Evolutionary conservation across 2,329 filamentous ascomycete species (phyloP).

Genomic region (Pseudocercospora fuligena): DNA sequence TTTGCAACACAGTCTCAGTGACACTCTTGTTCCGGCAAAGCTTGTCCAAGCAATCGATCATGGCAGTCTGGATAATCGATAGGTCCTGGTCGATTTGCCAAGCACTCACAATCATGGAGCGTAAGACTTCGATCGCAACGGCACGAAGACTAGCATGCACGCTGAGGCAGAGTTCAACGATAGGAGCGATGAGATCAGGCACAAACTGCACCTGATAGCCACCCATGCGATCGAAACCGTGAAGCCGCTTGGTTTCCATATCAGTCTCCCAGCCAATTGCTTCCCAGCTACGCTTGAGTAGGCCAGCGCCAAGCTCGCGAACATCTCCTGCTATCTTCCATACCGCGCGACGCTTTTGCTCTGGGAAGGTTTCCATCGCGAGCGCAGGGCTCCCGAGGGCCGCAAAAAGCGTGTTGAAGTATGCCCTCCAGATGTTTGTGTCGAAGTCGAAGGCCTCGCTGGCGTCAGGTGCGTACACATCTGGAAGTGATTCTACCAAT

Average conservation of each 20-base stretch:
- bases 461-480: constrained; percentile 83
- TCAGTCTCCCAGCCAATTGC: constrained; percentile 95
- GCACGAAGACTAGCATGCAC: constrained; percentile 88
- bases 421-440: constrained; percentile 90
- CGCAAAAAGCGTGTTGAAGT: constrained; percentile 86
- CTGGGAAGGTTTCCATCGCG: constrained; percentile 92
- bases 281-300: constrained; percentile 87
- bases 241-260: constrained; percentile 75
- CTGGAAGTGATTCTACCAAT: constrained; percentile 79
- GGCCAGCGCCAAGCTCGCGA: constrained; percentile 83
- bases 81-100: constrained; percentile 96
- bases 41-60: constrained; percentile 89
- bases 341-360: constrained; percentile 92
- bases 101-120: constrained; percentile 98
- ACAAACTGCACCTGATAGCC: constrained; percentile 99
- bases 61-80: constrained; percentile 88
- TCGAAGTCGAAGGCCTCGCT: constrained; percentile 67
- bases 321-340: constrained; percentile 99
- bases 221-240: constrained; percentile 81
- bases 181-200: constrained; percentile 84
- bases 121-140: constrained; percentile 89
- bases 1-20: constrained; percentile 87
- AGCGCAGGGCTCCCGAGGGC: constrained; percentile 87
- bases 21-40: constrained; percentile 81
- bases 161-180: constrained; percentile 91